Evolutionary conservation across 805 yeast genomes (phyloP), one percentile per base, ranked within the genome.

Genomic region (Teunomyces aglyptinius): DNA sequence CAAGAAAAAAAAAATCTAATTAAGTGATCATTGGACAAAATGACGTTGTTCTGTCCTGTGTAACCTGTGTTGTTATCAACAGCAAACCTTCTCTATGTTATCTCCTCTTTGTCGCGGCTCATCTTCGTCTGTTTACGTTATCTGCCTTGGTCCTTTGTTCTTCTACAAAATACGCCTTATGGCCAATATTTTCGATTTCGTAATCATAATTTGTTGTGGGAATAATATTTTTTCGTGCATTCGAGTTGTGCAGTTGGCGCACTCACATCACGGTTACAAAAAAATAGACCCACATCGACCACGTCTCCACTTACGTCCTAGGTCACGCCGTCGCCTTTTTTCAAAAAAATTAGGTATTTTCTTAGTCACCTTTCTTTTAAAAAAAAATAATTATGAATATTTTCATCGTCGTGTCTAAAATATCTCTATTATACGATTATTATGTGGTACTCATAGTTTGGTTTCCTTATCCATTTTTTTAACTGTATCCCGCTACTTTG

Each of bases 401-500:
- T 36, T 36, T 36, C 11, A 36, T 6, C n/a, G 18, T 13, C 39
- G 6, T 35, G n/a, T 36, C 19, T 26, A 36, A 36, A 36, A 36
- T 36, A 36, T 36, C 28, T 36, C 39, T 36, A 36, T 36, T 36
- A 36, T 36, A 36, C 39, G 39, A 36, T 36, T 36, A 36, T 36
- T 36, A 36, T 36, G 22, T 28, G 39, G 22, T 36, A 6, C 39
- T 22, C 28, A 22, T 24, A 22, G 28, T 22, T 20, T 22, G 15
- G 18, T 36, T 36, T 36, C 12, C 24, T 26, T 26, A 20, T 11
- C 18, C 39, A 36, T 20, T n/a, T 36, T 36, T 36, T 22, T 36
- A 36, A 19, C 22, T 36, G 27, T 15, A 24, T 36, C 12, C 19
- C 11, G 39, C 8, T 8, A 7, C 27, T 22, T 19, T 22, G 16